A percentile compares a stretch with the other conserved stretches of the same genome.
Conservation (phyloP, 352 stramenopile species). For the Phytophthora citrophthora region DNA sequence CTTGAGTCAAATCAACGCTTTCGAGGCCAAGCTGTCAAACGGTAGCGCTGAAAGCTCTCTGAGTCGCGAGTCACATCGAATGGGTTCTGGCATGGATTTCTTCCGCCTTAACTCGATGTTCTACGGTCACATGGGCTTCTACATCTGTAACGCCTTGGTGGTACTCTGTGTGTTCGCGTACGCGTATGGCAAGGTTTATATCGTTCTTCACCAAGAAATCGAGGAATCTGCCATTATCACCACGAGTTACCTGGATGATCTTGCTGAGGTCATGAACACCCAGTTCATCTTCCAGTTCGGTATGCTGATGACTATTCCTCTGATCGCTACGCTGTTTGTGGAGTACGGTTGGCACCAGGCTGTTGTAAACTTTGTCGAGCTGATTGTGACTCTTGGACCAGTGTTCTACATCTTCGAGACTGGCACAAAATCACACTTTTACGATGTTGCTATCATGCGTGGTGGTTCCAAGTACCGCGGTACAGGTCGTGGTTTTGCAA, state of each 20-base stretch:
- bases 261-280: constrained; percentile 83
- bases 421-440: constrained; percentile 87
- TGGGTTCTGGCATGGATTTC: constrained; percentile 87
- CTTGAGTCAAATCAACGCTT: constrained; percentile 87
- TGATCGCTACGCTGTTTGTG: constrained; percentile 85
- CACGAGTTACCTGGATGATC: constrained; percentile 71
- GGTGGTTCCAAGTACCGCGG: constrained; percentile 87
- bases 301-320: constrained; percentile 88
- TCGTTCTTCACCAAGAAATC: constrained; percentile 77
- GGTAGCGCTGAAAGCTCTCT: constrained; percentile 82
- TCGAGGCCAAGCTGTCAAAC: constrained; percentile 88
- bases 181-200: constrained; percentile 87
- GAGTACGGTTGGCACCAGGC: constrained; percentile 87
- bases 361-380: constrained; percentile 81
- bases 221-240: constrained; percentile 80
- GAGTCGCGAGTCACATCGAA: constrained; percentile 81
- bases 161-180: constrained; percentile 87
- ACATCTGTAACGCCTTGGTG: constrained; percentile 85
- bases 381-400: constrained; percentile 82
- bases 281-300: constrained; percentile 91
- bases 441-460: constrained; percentile 87
- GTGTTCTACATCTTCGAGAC: constrained; percentile 91
- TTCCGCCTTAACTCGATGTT: constrained; percentile 92
- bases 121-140: constrained; percentile 90
- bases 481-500: constrained; percentile 85